Evolutionary conservation across 164 flowering plant species (phyloP).

Genomic region (Echeveria elegans): DNA sequence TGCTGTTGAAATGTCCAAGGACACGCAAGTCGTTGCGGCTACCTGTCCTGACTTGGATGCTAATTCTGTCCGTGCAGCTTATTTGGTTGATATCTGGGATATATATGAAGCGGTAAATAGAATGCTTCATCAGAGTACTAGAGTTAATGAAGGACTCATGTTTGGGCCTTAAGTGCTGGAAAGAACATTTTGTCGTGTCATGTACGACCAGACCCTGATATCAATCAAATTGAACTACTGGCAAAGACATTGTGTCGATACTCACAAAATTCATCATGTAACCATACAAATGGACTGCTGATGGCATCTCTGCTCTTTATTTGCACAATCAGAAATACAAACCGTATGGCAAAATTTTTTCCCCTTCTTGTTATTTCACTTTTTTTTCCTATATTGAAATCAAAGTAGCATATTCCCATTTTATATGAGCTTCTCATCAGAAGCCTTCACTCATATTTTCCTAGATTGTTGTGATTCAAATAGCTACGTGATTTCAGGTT

Average conservation of each 20-base stretch:
- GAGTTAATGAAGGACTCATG: slow-evolving; percentile 47
- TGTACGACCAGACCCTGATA: slow-evolving; percentile 37
- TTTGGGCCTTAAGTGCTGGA: slow-evolving; percentile 45
- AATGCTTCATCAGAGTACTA: slow-evolving; percentile 17
- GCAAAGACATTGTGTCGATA: slow-evolving; percentile 22
- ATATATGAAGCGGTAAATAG: slow-evolving; percentile 43
- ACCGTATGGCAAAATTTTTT: background rate
- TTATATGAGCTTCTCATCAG: too few relatives aligned
- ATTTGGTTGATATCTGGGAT: slow-evolving; percentile 46
- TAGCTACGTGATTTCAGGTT: background rate
- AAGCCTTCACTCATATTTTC: too few relatives aligned
- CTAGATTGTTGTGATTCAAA: background rate
- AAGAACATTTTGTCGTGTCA: slow-evolving; percentile 45
- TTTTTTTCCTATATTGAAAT: too few relatives aligned
- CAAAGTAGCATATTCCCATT: too few relatives aligned
- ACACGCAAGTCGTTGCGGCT: slow-evolving; percentile 13
- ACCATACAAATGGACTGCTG: slow-evolving; percentile 40
- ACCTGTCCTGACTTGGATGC: background rate
- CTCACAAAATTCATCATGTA: slow-evolving; percentile 34
- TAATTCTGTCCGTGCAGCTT: slow-evolving; percentile 38
- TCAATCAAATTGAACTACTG: slow-evolving; percentile 24
- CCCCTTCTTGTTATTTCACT: background rate
- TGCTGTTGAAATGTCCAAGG: slow-evolving; percentile 17
- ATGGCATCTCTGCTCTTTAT: slow-evolving; percentile 7
- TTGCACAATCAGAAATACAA: background rate